These are phyloP conservation scores for Inga leiocalycina DNA, from an alignment of 306 rosid species.

Conservation along the genomic window DNA sequence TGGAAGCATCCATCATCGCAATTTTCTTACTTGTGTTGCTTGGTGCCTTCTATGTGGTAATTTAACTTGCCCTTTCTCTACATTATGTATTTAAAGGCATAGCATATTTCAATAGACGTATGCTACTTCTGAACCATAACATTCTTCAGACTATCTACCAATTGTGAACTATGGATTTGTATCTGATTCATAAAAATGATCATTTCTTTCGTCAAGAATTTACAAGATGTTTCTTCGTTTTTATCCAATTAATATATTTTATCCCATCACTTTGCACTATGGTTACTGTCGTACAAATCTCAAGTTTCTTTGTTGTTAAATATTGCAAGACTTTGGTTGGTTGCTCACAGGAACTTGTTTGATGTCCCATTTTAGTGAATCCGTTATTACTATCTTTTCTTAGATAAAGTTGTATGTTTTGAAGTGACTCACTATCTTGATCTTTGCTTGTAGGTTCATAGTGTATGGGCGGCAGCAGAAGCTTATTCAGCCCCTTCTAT, in stretches of 20 bases:
- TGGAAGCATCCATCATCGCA: constrained; percentile 77
- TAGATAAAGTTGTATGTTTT: neutral
- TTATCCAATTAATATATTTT: constrained; percentile 6
- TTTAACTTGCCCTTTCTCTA: constrained; percentile 18
- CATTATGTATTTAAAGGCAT: constrained; percentile 26
- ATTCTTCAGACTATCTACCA: constrained; percentile 10
- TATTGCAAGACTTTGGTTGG: neutral
- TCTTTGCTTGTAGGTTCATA: constrained; percentile 70
- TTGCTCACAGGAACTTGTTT: constrained; percentile 14
- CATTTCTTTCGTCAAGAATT: constrained; percentile 14
- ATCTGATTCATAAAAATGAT: neutral
- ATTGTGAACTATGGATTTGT: neutral
- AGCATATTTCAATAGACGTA: constrained; percentile 20
- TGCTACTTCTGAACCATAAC: constrained; percentile 23
- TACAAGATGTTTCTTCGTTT: neutral
- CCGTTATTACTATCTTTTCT: neutral
- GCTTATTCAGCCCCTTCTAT: constrained; percentile 99
- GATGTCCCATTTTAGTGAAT: neutral
- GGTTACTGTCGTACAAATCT: constrained; percentile 14
- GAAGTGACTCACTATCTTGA: constrained; percentile 19
- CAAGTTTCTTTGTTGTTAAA: constrained; percentile 15
- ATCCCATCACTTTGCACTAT: neutral
- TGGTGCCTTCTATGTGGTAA: constrained; percentile 99
- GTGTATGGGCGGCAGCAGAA: constrained; percentile 99
- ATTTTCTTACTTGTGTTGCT: constrained; percentile 81